Evolutionary conservation across 306 rosid species (phyloP), one percentile per base, ranked within the genome.

Genomic region (Rosa lucieae): DNA sequence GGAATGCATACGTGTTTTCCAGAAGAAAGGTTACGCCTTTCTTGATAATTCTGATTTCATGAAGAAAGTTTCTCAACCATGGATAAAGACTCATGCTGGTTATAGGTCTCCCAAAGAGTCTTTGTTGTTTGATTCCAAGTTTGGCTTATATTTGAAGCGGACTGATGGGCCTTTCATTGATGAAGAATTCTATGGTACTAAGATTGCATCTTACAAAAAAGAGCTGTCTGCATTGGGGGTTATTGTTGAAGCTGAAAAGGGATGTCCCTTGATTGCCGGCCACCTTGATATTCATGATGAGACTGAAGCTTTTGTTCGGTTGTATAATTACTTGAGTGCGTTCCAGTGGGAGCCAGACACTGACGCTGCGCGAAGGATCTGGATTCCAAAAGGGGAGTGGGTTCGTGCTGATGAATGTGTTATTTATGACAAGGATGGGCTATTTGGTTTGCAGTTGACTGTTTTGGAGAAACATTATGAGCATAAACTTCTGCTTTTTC

Each of bases 111-210:
- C 98, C 5, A 42, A 72, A 21, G 56, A 86, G 79, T 85, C 92
- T 74, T 81, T 87, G 76, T 73, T 91, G 78, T 91, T 87, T 75
- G 80, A 76, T 84, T 77, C 85, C 15, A 65, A 65, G 74, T 89
- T 91, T 91, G 77, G 29, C n/a, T 23, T 3, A 21, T 39, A 76
- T 73, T 63, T 92, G 80, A 74, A 79, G 81, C 82, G 56, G 49
- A 85, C 73, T 20, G 93, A 91, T 73, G 98, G 92, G 13, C 97
- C 94, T 20, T 93, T 93, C 74, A 73, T 93, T 37, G 93, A 93
- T 74, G 90, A 86, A 67, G 65, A 10, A 0, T 85, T 82, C 75
- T 90, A 88, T 82, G 89, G 92, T 17, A 42, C 80, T 26, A 75
- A 82, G 58, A 88, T 93, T 48, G 47, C 72, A 4, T 63, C 80